Evolutionary conservation across 148 eudicot species (phyloP).

Genomic region (Rhododendron simsii): DNA sequence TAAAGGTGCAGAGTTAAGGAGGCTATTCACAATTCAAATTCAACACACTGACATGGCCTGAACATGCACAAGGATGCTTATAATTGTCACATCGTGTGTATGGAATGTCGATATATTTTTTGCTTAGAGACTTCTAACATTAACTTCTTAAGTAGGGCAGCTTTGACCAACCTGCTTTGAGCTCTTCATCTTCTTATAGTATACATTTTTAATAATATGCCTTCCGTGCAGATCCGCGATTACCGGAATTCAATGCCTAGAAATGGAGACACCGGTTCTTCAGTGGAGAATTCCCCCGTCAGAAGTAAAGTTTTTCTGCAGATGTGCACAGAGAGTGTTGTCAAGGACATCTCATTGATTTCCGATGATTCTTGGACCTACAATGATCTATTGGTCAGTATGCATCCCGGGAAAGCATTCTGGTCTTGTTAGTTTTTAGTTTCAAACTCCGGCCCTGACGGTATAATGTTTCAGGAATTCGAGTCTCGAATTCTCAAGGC

Average conservation of each 20-base stretch:
- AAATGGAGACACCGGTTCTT: neutral
- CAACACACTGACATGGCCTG: neutral
- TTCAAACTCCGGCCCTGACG: neutral
- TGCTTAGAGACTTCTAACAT: neutral
- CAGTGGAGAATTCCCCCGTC: neutral
- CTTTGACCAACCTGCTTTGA: neutral
- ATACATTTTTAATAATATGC: neutral
- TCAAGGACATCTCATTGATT: conserved; percentile 8
- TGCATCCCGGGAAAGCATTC: neutral
- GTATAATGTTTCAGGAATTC: conserved; percentile 9
- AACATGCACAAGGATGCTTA: neutral
- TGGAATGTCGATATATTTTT: neutral
- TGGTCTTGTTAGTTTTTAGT: neutral
- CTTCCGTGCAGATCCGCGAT: conserved; percentile 10
- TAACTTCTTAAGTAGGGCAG: neutral
- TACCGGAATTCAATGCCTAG: neutral
- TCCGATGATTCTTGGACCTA: conserved; percentile 17
- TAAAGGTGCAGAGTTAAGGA: neutral
- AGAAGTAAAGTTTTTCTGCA: conserved; percentile 5
- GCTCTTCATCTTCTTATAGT: neutral
- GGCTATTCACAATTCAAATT: neutral
- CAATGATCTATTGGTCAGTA: conserved; percentile 13
- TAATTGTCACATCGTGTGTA: neutral
- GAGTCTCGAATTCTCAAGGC: conserved; percentile 13
- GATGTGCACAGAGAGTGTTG: conserved; percentile 13